phyloP scores from a whole-genome alignment of 257 asterid species.

The Eucommia ulmoides region DNA sequence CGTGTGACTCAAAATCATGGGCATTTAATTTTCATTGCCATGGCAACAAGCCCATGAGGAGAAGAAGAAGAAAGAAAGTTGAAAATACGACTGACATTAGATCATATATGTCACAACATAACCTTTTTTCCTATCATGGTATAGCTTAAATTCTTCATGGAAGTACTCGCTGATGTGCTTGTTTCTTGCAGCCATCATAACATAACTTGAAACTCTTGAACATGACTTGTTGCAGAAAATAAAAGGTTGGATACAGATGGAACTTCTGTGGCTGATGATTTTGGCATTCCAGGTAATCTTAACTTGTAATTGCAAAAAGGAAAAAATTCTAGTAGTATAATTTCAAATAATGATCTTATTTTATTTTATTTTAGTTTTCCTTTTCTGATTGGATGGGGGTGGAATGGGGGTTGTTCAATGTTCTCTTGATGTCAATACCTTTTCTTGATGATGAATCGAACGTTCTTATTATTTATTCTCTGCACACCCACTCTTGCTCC shows the following conservation, averaged over 20 bases:
- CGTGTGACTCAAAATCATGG: conserved; percentile 43
- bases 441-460: too few relatives aligned
- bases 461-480: too few relatives aligned
- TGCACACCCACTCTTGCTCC: too few relatives aligned
- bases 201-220: conserved; percentile 3
- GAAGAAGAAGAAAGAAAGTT: conserved; percentile 62
- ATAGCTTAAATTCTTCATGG: too few relatives aligned
- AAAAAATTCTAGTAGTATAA: too few relatives aligned
- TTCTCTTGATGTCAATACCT: too few relatives aligned
- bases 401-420: too few relatives aligned
- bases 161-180: too few relatives aligned
- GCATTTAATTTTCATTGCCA: conserved; percentile 30
- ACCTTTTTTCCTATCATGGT: conserved; percentile 67
- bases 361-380: too few relatives aligned
- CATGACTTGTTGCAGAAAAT: conserved; percentile 39
- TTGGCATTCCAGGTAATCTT: conserved; percentile 57
- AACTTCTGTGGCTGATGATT: conserved; percentile 40
- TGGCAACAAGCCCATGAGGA: conserved; percentile 38
- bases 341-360: too few relatives aligned
- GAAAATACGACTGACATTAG: conserved; percentile 42
- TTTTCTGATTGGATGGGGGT: too few relatives aligned
- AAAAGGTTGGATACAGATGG: conserved; percentile 50
- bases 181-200: background rate
- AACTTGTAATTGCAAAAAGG: too few relatives aligned
- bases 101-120: conserved; percentile 53